Conservation (phyloP, 805 yeast species). For the Suhomyces sp. region DNA sequence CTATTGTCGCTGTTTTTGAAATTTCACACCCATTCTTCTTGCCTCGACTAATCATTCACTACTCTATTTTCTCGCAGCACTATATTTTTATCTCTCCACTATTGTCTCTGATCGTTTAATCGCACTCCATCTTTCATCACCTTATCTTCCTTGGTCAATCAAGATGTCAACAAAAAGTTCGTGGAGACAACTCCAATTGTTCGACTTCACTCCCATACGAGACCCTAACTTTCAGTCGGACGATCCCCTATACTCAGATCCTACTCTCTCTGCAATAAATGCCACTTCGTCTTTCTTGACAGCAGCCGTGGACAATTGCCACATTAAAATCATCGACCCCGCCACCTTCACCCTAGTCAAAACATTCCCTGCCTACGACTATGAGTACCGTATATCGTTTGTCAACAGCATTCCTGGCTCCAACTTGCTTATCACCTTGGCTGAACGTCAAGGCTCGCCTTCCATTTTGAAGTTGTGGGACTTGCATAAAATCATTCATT, state of each 20-base stretch:
- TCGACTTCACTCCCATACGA: slow-evolving; percentile 74
- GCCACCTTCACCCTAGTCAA: slow-evolving; percentile 43
- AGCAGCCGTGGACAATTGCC: slow-evolving; percentile 53
- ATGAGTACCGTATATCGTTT: slow-evolving; percentile 61
- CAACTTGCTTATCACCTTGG: slow-evolving; percentile 63
- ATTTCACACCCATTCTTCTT: neutral
- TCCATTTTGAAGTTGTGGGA: slow-evolving; percentile 72
- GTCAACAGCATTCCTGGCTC: slow-evolving; percentile 48
- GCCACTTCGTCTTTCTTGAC: slow-evolving; percentile 56
- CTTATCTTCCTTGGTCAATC: neutral
- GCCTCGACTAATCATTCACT: neutral
- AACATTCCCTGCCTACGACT: slow-evolving; percentile 62
- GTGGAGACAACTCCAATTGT: slow-evolving; percentile 86
- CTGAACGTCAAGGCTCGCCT: slow-evolving; percentile 72
- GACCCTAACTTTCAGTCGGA: slow-evolving; percentile 73
- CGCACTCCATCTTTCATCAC: neutral
- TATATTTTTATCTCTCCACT: neutral
- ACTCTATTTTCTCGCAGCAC: neutral
- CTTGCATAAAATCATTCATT: slow-evolving; percentile 46
- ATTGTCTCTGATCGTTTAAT: neutral
- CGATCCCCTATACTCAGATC: slow-evolving; percentile 74
- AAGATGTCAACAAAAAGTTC: neutral
- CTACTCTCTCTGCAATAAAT: slow-evolving; percentile 61
- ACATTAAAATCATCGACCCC: slow-evolving; percentile 53
- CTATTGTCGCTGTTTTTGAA: neutral